These are phyloP conservation scores for Didymellaceae sp. DNA, from an alignment of 2,329 filamentous ascomycete species.

Conservation along the genomic window DNA sequence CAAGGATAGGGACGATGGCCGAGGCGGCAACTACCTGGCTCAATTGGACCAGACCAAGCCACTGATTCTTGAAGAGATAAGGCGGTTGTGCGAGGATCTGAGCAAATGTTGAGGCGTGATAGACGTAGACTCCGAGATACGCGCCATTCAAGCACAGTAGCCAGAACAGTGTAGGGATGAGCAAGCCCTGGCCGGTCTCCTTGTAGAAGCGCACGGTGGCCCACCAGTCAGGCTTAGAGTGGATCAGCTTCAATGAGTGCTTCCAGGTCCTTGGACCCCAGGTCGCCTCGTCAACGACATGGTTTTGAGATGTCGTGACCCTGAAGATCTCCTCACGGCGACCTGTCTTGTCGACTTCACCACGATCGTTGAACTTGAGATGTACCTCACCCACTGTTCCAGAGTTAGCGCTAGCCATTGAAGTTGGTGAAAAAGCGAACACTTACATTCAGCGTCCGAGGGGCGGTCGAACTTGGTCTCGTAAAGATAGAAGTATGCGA, in stretches of 20 bases:
- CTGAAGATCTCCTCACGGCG: not conserved
- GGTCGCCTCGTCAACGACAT: not conserved
- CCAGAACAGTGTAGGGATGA: not conserved
- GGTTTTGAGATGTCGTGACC: not conserved
- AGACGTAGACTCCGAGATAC: not conserved
- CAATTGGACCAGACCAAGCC: not conserved
- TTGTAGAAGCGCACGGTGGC: not conserved
- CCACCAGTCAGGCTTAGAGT: not conserved
- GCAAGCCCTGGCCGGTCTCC: not conserved
- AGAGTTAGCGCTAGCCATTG: not conserved
- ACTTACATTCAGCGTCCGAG: conserved; percentile 1
- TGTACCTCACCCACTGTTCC: not conserved
- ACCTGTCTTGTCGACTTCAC: not conserved
- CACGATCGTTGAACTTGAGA: not conserved
- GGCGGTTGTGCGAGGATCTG: not conserved
- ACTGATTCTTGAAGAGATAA: conserved; percentile 1
- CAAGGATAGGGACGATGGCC: not conserved
- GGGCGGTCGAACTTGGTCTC: not conserved
- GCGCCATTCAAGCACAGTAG: not conserved
- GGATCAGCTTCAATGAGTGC: not conserved
- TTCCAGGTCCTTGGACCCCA: conserved; percentile 1
- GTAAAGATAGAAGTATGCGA: not conserved
- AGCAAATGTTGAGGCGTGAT: not conserved
- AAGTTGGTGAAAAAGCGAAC: not conserved
- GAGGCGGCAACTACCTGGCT: not conserved